A percentile compares a stretch with the other conserved stretches of the same genome.
phyloP scores from a whole-genome alignment of 352 stramenopile species.

The Phytophthora kernoviae region DNA sequence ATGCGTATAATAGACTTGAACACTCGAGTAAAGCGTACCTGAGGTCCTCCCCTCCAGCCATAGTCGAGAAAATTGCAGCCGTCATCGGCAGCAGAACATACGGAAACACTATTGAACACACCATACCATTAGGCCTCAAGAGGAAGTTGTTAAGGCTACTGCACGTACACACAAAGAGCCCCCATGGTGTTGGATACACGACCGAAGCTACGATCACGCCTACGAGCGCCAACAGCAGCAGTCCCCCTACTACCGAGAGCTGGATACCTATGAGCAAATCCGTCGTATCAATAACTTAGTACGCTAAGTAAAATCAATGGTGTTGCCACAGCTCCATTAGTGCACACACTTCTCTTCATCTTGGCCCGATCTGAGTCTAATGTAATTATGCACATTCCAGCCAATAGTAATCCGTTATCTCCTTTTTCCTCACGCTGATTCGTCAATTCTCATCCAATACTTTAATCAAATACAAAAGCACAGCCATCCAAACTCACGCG shows the following conservation, averaged over 20 bases:
- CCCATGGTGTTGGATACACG: slow-evolving; percentile 68
- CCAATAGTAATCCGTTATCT: not conserved
- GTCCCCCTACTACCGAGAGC: slow-evolving; percentile 41
- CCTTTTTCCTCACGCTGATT: not conserved
- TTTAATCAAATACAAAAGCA: not conserved
- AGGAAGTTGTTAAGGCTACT: not conserved
- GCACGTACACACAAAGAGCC: slow-evolving; percentile 64
- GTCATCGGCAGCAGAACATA: slow-evolving; percentile 72
- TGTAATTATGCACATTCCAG: not conserved
- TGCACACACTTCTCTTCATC: not conserved
- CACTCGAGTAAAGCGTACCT: slow-evolving; percentile 25
- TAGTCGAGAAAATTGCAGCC: slow-evolving; percentile 52
- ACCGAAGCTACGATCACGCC: slow-evolving; percentile 61
- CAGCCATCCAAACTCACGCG: slow-evolving; percentile 13
- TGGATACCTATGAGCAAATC: slow-evolving; percentile 34
- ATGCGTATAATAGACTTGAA: slow-evolving; percentile 6
- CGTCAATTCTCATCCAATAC: not conserved
- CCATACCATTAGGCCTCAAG: not conserved
- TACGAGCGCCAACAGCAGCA: slow-evolving; percentile 63
- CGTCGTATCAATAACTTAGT: slow-evolving; percentile 7
- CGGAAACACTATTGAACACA: slow-evolving; percentile 51
- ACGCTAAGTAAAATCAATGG: not conserved
- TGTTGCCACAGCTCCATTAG: slow-evolving; percentile 23
- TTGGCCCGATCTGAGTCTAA: not conserved
- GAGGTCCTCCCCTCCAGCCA: slow-evolving; percentile 58